Percentiles rank a stretch among this genome's conserved stretches.
Evolutionary conservation across 2,329 filamentous ascomycete genomes (phyloP).

Genomic region (Neonectria hederae): DNA sequence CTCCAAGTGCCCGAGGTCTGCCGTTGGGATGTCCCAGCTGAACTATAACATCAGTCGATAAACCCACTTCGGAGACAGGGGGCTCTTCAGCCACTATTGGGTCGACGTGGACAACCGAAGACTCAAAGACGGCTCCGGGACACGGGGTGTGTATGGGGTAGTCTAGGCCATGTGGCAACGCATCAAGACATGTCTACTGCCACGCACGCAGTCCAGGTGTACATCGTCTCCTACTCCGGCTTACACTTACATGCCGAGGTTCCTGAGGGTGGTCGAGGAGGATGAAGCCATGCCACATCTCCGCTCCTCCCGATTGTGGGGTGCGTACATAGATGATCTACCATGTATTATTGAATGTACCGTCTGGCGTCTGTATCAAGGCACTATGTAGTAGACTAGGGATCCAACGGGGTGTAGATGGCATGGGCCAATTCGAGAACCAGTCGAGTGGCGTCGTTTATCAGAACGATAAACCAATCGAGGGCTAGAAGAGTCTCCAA

Average conservation of each 20-base stretch:
- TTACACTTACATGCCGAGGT: constrained; percentile 18
- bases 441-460: constrained; percentile 7
- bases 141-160: constrained; percentile 13
- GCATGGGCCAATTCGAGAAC: background rate
- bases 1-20: constrained; percentile 2
- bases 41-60: constrained; percentile 12
- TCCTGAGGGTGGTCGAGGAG: constrained; percentile 16
- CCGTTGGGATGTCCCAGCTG: constrained; percentile 12
- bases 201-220: background rate
- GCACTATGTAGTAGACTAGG: constrained; percentile 13
- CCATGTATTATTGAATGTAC: background rate
- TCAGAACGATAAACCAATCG: background rate
- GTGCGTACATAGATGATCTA: constrained; percentile 5
- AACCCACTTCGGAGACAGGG: constrained; percentile 14
- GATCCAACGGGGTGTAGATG: constrained; percentile 3
- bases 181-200: background rate
- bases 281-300: constrained; percentile 11
- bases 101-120: background rate
- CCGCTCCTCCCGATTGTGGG: constrained; percentile 13
- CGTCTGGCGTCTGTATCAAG: background rate
- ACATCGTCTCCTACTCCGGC: constrained; percentile 3
- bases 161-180: constrained; percentile 19
- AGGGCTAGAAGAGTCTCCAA: constrained; percentile 26
- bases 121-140: constrained; percentile 16
- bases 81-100: constrained; percentile 8